Percentiles rank a stretch among this genome's conserved stretches.
Evolutionary conservation across 371 early-diverging fungal species (phyloP).

Genomic region (Mucor mucedo): DNA sequence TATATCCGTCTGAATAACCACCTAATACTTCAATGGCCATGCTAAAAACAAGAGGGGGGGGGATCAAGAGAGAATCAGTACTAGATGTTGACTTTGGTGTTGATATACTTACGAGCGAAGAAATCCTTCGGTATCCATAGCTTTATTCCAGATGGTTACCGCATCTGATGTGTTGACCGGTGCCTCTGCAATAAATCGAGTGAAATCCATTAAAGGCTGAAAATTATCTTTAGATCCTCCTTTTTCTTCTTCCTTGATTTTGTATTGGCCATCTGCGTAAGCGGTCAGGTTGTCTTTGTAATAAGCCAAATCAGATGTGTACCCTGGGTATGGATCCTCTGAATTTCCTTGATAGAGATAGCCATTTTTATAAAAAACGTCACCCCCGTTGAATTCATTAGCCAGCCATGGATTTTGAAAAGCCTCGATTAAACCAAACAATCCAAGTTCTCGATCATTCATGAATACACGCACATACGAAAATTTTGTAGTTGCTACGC

Average conservation of each 20-base stretch:
- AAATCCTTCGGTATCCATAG: conserved; percentile 21
- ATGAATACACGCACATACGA: conserved; percentile 43
- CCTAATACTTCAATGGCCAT: conserved; percentile 22
- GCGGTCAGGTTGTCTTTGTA: conserved; percentile 8
- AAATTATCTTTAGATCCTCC: background rate
- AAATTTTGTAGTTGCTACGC: conserved; percentile 44
- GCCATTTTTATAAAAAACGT: conserved; percentile 14
- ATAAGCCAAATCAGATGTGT: conserved; percentile 24
- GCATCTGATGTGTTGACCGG: conserved; percentile 4
- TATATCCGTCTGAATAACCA: conserved; percentile 26
- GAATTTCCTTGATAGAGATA: conserved; percentile 23
- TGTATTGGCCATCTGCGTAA: conserved; percentile 23
- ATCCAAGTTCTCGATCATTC: conserved; percentile 20
- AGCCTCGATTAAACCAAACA: conserved; percentile 30
- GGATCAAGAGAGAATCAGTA: background rate
- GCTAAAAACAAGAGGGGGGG: conserved; percentile 2
- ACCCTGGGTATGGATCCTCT: background rate
- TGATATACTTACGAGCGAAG: conserved; percentile 21
- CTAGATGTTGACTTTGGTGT: background rate
- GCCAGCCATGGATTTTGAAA: conserved; percentile 31
- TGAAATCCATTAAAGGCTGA: conserved; percentile 24
- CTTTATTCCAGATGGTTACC: conserved; percentile 20
- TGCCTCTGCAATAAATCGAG: conserved; percentile 19
- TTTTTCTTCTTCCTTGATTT: conserved; percentile 22
- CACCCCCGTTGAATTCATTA: conserved; percentile 16